Evolutionary conservation across 441 rosid species (phyloP).

Genomic region (Theobroma grandiflorum): DNA sequence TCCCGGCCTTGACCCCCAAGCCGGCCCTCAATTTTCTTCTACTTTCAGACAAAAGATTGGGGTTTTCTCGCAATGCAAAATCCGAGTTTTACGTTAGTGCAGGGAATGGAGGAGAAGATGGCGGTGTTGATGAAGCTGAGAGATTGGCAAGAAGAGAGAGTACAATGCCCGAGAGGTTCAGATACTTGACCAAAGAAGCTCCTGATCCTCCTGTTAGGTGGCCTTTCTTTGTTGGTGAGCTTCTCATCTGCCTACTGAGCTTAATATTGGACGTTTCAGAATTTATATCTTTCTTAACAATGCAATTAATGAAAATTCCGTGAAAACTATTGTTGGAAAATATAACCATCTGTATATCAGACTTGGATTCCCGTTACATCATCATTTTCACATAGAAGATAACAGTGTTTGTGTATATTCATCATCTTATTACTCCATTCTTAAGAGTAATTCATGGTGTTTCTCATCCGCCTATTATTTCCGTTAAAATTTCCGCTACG

Average conservation of each 20-base stretch:
- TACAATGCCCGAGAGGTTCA: conserved; percentile 87
- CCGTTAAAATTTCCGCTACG: background rate
- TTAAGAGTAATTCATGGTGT: background rate
- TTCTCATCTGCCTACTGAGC: background rate
- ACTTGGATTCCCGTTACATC: background rate
- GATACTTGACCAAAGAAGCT: conserved; percentile 81
- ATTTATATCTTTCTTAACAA: background rate
- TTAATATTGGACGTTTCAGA: background rate
- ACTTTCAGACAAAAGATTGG: conserved; percentile 28
- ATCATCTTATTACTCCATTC: background rate
- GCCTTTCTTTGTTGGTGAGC: conserved; percentile 88
- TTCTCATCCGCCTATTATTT: background rate
- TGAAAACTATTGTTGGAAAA: background rate
- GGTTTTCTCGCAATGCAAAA: conserved; percentile 30
- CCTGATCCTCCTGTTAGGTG: conserved; percentile 73
- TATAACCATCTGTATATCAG: background rate
- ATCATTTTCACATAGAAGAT: background rate
- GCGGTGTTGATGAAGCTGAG: conserved; percentile 54
- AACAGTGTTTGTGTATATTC: background rate
- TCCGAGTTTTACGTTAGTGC: conserved; percentile 44
- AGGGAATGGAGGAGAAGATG: conserved; percentile 39
- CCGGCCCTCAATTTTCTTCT: background rate
- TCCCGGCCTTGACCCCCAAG: conserved; percentile 17
- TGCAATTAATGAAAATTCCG: background rate
- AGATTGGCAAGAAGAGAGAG: conserved; percentile 67